Base-by-base conservation (phyloP, 192 early-diverging fungal species). In the Entomortierella chlamydospora region DNA sequence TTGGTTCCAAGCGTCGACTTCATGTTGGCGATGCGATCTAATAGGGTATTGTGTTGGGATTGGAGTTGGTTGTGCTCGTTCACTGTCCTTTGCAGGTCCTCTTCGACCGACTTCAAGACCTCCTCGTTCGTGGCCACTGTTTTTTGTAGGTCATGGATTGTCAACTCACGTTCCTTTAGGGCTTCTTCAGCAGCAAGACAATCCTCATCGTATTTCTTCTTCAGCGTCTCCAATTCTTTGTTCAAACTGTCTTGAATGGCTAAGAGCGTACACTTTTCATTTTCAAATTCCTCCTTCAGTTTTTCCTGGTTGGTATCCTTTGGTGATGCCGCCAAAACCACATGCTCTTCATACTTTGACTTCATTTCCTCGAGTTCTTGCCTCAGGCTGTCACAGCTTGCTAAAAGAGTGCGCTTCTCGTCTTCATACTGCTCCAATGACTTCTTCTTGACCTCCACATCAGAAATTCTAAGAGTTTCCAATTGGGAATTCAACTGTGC, bases 1-100 rank as follows among this genome's bases (percentile, higher is more conserved):
- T 93, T 92, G 15, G 95, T 89, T 34, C 87, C 90, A 3, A 97
- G 73, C 0, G 93, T 90, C 33, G 90, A 92, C 70, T 95, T 96
- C 87, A 97, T 91, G 28, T 84, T 90, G 2, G 89, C 84, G 7
- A 98, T 83, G 56, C 92, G 90, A 29, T 90, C 94, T 49, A 97
- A 73, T 18, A 97, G 76, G 42, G 86, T 68, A 49, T 91, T 87
- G 61, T 95, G 82, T 39, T 95, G 90, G 26, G 72, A 56, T 28
- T 81, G 71, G 11, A 93, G 62, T 25, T 84, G 79, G 22, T 85
- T 74, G 29, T 86, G 86, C 37, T 91, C 86, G 33, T 83, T 84
- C 2, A 47, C 60, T 3, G 64, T 72, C 41, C 64, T 62, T 25
- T 83, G 69, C 13, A 85, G 66, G 34, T 85, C 68, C 23, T 70